Conservation (phyloP, 352 stramenopile genomes). For the Bremia lactucae region DNA sequence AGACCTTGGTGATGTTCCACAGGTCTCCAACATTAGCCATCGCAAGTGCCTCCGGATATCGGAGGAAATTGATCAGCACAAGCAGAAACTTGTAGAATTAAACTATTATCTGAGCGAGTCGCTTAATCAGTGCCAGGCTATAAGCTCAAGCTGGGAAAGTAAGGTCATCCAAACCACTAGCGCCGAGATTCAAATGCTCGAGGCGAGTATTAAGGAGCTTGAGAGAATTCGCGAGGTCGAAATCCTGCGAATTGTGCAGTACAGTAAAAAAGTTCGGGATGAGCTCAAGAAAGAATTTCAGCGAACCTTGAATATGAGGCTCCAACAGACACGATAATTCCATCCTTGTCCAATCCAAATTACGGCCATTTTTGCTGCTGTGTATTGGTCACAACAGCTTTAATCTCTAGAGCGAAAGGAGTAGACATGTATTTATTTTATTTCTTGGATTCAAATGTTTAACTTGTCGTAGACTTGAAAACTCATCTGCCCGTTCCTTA, state of each 20-base stretch:
- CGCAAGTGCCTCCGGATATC: slow-evolving; percentile 47
- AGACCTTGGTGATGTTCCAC: slow-evolving; percentile 47
- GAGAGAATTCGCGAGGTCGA: slow-evolving; percentile 54
- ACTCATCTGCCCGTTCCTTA: too few species aligned
- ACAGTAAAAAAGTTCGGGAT: slow-evolving; percentile 37
- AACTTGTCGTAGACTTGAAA: too few species aligned
- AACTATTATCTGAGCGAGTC: slow-evolving; percentile 34
- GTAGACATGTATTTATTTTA: too few species aligned
- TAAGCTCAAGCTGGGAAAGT: slow-evolving; percentile 31
- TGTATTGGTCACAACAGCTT: too few species aligned
- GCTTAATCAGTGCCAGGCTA: slow-evolving; percentile 18
- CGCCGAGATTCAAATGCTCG: slow-evolving; percentile 29
- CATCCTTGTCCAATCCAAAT: too few species aligned
- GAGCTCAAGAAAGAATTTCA: slow-evolving; percentile 33
- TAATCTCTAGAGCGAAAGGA: too few species aligned
- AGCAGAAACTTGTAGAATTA: slow-evolving; percentile 20
- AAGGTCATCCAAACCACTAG: slow-evolving; percentile 32
- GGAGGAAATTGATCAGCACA: slow-evolving; percentile 32
- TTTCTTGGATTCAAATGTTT: too few species aligned
- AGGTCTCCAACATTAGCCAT: slow-evolving; percentile 42
- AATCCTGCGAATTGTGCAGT: slow-evolving; percentile 67
- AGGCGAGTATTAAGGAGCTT: slow-evolving; percentile 26
- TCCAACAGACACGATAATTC: too few species aligned
- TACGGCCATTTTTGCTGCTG: too few species aligned
- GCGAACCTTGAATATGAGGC: slow-evolving; percentile 19